Conservation (phyloP, 257 asterid species). For the Solanum chilense region DNA sequence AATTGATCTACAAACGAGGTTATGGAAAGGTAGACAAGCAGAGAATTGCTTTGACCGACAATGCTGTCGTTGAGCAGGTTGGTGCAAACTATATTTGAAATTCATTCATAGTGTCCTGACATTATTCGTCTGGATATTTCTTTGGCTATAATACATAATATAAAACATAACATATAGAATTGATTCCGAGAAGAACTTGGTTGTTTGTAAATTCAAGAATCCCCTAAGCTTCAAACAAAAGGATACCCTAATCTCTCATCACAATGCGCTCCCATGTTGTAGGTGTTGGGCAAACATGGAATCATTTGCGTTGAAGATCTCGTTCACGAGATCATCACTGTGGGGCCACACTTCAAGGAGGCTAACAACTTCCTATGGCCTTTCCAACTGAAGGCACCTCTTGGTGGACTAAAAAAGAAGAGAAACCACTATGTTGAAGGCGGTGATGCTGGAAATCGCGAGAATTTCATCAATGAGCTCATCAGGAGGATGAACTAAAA, state of each 20-base stretch:
- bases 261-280: neutral
- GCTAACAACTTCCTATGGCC: conserved; percentile 64
- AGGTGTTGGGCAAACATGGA: conserved; percentile 40
- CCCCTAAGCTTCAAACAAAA: neutral
- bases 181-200: neutral
- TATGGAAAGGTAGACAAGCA: conserved; percentile 66
- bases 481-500: conserved; percentile 47
- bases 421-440: conserved; percentile 61
- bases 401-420: conserved; percentile 50
- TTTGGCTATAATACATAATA: neutral
- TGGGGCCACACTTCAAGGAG: conserved; percentile 48
- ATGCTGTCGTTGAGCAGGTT: conserved; percentile 58
- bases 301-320: conserved; percentile 46
- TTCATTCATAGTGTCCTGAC: neutral
- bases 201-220: neutral
- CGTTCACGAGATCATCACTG: conserved; percentile 41
- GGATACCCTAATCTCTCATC: neutral
- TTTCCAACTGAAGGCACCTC: conserved; percentile 49
- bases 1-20: conserved; percentile 65
- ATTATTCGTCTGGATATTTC: neutral
- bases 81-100: neutral
- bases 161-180: neutral
- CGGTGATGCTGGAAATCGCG: conserved; percentile 54
- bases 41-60: conserved; percentile 63
- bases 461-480: conserved; percentile 44